Conservation (phyloP, 2,329 filamentous ascomycete species). For the Acephala macrosclerotiorum region DNA sequence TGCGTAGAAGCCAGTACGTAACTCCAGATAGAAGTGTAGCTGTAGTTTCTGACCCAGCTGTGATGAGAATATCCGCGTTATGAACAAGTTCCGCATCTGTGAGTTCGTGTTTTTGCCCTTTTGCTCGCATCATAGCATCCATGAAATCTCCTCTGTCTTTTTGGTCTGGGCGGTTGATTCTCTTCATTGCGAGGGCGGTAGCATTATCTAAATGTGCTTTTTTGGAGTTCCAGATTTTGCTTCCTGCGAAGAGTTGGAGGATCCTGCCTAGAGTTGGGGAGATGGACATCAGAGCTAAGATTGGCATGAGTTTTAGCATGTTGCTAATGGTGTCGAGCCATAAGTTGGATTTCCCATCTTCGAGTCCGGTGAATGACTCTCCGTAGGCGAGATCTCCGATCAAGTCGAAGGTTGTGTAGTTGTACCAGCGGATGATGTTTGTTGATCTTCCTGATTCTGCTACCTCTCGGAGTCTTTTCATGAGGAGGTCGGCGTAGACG, state of each 20-base stretch:
- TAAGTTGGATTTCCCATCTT: not conserved
- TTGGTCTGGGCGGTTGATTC: slow-evolving; percentile 7
- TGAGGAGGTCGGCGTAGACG: slow-evolving; percentile 27
- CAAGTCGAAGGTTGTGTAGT: slow-evolving; percentile 49
- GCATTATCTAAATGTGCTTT: not conserved
- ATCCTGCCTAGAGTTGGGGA: not conserved
- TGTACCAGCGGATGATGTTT: slow-evolving; percentile 45
- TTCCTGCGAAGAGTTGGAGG: not conserved
- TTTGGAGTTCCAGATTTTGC: slow-evolving; percentile 7
- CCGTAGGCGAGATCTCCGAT: slow-evolving; percentile 54
- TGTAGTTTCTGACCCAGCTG: slow-evolving; percentile 43
- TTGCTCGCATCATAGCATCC: slow-evolving; percentile 34
- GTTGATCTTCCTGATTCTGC: slow-evolving; percentile 13
- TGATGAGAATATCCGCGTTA: slow-evolving; percentile 30
- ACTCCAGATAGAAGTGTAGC: slow-evolving; percentile 40
- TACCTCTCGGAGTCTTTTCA: slow-evolving; percentile 23
- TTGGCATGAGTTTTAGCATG: slow-evolving; percentile 1
- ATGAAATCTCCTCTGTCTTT: slow-evolving; percentile 44
- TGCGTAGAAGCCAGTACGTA: slow-evolving; percentile 61
- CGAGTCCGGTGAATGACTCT: slow-evolving; percentile 44
- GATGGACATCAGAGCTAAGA: not conserved
- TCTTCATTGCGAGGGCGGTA: not conserved
- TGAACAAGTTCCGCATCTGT: slow-evolving; percentile 20
- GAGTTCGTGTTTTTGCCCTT: slow-evolving; percentile 13
- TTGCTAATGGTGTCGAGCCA: slow-evolving; percentile 6